A percentile compares a stretch with the other conserved stretches of the same genome.
phyloP scores from a whole-genome alignment of 1,139 yeast species.

The Suhomyces bolitotheri region DNA sequence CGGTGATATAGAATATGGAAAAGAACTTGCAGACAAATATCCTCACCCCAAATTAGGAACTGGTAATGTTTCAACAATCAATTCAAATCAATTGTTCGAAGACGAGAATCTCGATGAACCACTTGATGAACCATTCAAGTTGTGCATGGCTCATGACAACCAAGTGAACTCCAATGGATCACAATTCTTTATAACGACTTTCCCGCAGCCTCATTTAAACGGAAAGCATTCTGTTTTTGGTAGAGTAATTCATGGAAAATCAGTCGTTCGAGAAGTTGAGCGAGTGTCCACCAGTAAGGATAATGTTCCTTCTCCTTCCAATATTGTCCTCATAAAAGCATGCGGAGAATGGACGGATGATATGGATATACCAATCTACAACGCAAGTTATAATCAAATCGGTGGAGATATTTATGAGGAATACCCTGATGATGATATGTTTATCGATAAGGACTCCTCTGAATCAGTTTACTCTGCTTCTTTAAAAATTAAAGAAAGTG shows the following conservation, averaged over 20 bases:
- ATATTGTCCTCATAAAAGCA: conserved; percentile 50
- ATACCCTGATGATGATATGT: conserved; percentile 67
- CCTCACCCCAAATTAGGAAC: conserved; percentile 44
- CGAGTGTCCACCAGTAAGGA: conserved; percentile 43
- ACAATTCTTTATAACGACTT: conserved; percentile 78
- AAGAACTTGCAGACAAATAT: conserved; percentile 22
- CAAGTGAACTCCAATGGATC: conserved; percentile 59
- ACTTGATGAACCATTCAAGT: conserved; percentile 47
- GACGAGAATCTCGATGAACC: conserved; percentile 60
- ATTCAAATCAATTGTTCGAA: conserved; percentile 43
- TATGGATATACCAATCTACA: conserved; percentile 55
- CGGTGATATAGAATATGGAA: conserved; percentile 53
- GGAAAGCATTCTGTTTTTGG: conserved; percentile 84
- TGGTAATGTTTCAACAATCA: conserved; percentile 53
- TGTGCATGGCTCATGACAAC: conserved; percentile 68
- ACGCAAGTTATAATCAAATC: conserved; percentile 58
- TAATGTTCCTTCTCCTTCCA: conserved; percentile 44
- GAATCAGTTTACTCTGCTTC: conserved; percentile 54
- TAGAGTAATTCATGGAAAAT: conserved; percentile 59
- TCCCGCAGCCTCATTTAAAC: conserved; percentile 68
- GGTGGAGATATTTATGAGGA: conserved; percentile 78
- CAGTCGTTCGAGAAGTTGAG: conserved; percentile 68
- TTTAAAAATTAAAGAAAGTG: conserved; percentile 62
- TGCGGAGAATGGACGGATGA: conserved; percentile 67
- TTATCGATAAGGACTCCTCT: conserved; percentile 59